Base-by-base conservation (phyloP, 179 eudicot genomes). In the Vitellaria paradoxa region DNA sequence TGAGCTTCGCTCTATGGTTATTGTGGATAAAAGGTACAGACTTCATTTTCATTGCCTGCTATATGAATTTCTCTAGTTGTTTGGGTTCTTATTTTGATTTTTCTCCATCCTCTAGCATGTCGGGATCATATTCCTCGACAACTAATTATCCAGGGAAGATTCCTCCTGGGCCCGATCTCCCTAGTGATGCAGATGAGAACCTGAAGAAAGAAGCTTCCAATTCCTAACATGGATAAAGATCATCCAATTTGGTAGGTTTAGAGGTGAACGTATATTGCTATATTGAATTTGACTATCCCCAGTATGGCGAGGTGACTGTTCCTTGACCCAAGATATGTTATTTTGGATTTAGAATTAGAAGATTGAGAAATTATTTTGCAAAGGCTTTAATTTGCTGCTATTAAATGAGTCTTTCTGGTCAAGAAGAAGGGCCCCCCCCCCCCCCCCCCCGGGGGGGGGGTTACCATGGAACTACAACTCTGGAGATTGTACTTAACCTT, bases 1-100 rank as follows among this genome's bases (percentile, higher is more conserved):
- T 47, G 96, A 94, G 87, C 94, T 94, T 74, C 96, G 96, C n/a
- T 92, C 97, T 9, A 83, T 94, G 94, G 87, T 91, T 74, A 87
- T 92, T 55, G 87, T 81, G 14, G 93, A 92, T 80, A 91, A 70
- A 67, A 86, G 94, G 97, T 92, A 71, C 37, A 80, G 84, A 40
- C 76, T 81, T 21, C 18, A 15, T 5, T 74, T 65, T 65, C 20
- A 61, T 80, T 60, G 18, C 68, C 18, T 66, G 21, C 57, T 68
- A 24, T 52, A 30, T 76, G 9, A 78, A 53, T 68, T 68, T 57
- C 45, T 26, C 8, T 64, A 20, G n/a, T 65, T 59, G 21, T 49
- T 12, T 60, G 46, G 55, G 42, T 69, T 7, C 72, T 13, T 46
- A 18, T 26, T 56, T 64, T 76, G 14, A 20, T 24, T 52, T 42